Percentiles rank a stretch among this genome's conserved stretches.
phyloP scores from a whole-genome alignment of 768 basidiomycete genomes.

The Leccinum arenicola region DNA sequence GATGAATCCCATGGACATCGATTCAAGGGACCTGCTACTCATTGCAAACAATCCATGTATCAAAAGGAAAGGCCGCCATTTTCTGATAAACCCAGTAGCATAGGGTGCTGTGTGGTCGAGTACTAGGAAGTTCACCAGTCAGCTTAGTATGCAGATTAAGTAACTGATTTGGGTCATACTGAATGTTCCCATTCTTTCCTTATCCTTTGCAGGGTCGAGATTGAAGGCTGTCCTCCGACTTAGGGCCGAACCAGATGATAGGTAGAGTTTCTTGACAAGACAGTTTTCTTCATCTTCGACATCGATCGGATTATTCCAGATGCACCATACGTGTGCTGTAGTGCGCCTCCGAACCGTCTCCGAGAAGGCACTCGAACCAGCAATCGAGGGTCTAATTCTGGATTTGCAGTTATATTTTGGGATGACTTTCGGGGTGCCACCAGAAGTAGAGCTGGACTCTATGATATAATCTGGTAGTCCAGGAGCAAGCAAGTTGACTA shows the following conservation, averaged over 20 bases:
- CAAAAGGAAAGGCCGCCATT: neutral
- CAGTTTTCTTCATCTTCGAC: neutral
- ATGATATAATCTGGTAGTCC: slow-evolving; percentile 18
- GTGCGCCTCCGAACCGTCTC: slow-evolving; percentile 6
- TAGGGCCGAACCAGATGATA: neutral
- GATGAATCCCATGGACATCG: neutral
- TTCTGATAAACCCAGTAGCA: neutral
- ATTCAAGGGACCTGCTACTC: neutral
- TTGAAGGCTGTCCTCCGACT: neutral
- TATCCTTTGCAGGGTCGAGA: neutral
- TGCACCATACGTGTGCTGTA: neutral
- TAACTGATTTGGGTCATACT: neutral
- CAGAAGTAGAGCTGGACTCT: slow-evolving; percentile 18
- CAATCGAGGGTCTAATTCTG: neutral
- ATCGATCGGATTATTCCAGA: neutral
- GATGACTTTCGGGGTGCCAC: slow-evolving; percentile 12
- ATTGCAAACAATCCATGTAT: neutral
- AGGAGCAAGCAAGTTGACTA: slow-evolving; percentile 15
- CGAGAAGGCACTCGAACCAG: neutral
- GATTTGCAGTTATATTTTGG: slow-evolving; percentile 6
- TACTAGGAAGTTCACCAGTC: neutral
- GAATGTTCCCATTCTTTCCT: neutral
- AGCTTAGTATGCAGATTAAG: neutral
- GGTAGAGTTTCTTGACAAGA: neutral
- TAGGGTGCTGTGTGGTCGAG: neutral